Base-by-base conservation (phyloP, 2,329 filamentous ascomycete genomes). In the Curvularia lunata region DNA sequence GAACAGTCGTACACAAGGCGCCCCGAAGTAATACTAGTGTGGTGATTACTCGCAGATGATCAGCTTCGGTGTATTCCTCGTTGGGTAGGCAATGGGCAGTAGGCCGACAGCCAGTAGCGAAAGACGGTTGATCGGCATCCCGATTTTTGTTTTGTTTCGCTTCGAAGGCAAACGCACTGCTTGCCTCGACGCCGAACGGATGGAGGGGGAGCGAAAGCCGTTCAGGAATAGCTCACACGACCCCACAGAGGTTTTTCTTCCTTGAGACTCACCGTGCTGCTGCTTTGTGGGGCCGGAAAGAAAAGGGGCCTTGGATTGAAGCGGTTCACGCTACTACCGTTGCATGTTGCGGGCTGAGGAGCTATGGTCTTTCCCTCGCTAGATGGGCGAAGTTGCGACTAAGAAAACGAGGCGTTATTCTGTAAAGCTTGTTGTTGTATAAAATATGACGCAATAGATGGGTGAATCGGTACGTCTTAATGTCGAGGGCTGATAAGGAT, bases 111-210 rank as follows among this genome's bases (percentile, higher is more conserved):
- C 12, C 19, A 18, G 32, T 23, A 23, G 40, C 25, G 30, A 28
- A 9, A 32, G 47, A 53, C 48, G 23, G n/a, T 51, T 34, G 25
- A 43, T 48, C 25, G 28, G 13, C 19, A 37, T 38, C 52, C 28
- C 28, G 10, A 30, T 42, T 16, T 41, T 21, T 41, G 18, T n/a
- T 34, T 34, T 34, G 13, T n/a, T 34, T 41, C 38, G 18, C 19
- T 8, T 41, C 19, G 46, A 40, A 51, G 16, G 25, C 12, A 18
- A 18, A 30, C 8, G 28, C 28, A 12, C 10, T 54, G 18, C n/a
- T 18, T 54, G 43, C 18, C 25, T 50, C 47, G 32, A 56, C 63
- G 61, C 61, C 51, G 52, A 63, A 63, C 58, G 60, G 54, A 59
- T 25, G 56, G 58, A 59, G 58, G 63, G 52, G 54, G 52, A 52